phyloP scores from a whole-genome alignment of 2,329 filamentous ascomycete genomes.

The Curvularia hawaiiensis region DNA sequence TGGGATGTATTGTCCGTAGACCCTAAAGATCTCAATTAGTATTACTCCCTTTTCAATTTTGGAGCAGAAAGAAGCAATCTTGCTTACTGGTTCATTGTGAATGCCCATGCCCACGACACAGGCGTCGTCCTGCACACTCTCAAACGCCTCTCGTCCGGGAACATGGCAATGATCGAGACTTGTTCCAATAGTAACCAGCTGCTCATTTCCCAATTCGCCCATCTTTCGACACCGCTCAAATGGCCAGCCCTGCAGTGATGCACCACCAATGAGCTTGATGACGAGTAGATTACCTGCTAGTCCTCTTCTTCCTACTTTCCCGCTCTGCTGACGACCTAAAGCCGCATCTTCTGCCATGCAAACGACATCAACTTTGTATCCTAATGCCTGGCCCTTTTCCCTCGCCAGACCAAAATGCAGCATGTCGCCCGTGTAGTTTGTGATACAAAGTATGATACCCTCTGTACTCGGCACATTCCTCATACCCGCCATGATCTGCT shows the following conservation, averaged over 20 bases:
- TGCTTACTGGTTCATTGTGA: constrained; percentile 56
- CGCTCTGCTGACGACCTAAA: constrained; percentile 55
- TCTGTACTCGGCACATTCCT: constrained; percentile 52
- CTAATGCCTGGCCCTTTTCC: constrained; percentile 53
- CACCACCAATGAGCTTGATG: constrained; percentile 54
- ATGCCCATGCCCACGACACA: constrained; percentile 56
- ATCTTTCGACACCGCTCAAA: constrained; percentile 54
- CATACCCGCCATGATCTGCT: constrained; percentile 57
- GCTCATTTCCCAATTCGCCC: constrained; percentile 51
- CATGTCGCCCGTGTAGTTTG: constrained; percentile 58
- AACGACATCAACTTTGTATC: constrained; percentile 54
- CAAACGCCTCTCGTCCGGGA: constrained; percentile 57
- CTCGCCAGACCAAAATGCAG: constrained; percentile 56
- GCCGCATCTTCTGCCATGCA: constrained; percentile 57
- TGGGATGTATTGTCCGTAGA: constrained; percentile 52
- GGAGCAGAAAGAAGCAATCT: neutral
- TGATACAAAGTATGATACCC: constrained; percentile 56
- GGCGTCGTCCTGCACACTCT: constrained; percentile 50
- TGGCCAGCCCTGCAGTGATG: constrained; percentile 51
- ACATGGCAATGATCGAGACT: constrained; percentile 60
- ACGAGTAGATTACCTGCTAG: constrained; percentile 58
- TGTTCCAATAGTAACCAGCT: constrained; percentile 57
- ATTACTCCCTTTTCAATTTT: neutral
- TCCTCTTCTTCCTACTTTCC: constrained; percentile 56
- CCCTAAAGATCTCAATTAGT: constrained; percentile 37